These are phyloP conservation scores for Clavariopsis aquatica DNA, from an alignment of 495 filamentous ascomycete genomes.

Conservation along the genomic window DNA sequence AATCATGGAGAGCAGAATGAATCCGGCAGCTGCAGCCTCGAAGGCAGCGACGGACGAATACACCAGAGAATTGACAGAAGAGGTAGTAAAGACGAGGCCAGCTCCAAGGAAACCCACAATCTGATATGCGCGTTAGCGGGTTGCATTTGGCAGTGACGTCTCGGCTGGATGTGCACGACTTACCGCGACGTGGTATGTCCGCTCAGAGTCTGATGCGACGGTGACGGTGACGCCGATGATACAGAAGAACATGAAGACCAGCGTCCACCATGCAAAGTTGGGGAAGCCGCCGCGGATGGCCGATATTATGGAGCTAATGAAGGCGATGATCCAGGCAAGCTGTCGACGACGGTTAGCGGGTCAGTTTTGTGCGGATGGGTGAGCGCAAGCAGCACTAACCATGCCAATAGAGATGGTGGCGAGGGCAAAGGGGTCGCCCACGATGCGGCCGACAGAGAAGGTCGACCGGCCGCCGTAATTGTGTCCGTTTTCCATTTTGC, in stretches of 20 bases:
- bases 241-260: slow-evolving; percentile 79
- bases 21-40: slow-evolving; percentile 88
- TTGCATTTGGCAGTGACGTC: too few relatives aligned
- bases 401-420: slow-evolving; percentile 89
- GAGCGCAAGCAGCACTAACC: too few relatives aligned
- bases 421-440: slow-evolving; percentile 95
- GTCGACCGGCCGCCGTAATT: slow-evolving; percentile 55
- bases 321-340: slow-evolving; percentile 93
- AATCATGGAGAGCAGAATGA: slow-evolving; percentile 94
- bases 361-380: slow-evolving; percentile 9
- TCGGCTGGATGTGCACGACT: slow-evolving; percentile 32
- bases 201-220: slow-evolving; percentile 75
- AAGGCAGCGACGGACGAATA: slow-evolving; percentile 68
- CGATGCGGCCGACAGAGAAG: slow-evolving; percentile 80
- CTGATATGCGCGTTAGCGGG: too few relatives aligned
- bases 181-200: slow-evolving; percentile 89
- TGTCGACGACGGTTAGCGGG: slow-evolving; percentile 45
- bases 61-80: slow-evolving; percentile 78
- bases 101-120: slow-evolving; percentile 83
- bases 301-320: slow-evolving; percentile 80
- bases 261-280: slow-evolving; percentile 86
- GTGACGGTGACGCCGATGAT: slow-evolving; percentile 78
- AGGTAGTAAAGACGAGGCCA: slow-evolving; percentile 79
- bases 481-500: slow-evolving; percentile 73
- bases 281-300: slow-evolving; percentile 64